Base-by-base conservation (phyloP, 352 stramenopile genomes). In the Globisporangium nagaii region DNA sequence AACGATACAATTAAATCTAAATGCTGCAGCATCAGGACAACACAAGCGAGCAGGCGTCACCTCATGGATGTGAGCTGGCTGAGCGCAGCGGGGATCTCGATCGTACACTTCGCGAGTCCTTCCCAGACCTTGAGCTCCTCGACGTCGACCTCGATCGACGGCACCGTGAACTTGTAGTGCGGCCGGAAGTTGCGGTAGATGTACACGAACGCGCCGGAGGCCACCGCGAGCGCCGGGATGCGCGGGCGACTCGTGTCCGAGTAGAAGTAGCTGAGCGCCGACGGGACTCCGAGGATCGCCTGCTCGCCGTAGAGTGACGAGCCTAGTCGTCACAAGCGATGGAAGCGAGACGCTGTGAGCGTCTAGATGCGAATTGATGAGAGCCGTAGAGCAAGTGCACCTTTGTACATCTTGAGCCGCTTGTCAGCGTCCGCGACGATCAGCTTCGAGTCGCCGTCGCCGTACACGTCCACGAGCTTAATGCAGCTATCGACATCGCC, bases 141-240 rank as follows among this genome's bases (percentile, higher is more conserved):
- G 7, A 59, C 56, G 42, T 86, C 71, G 30, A 94, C 79, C 6
- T 93, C 80, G n/a, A 94, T 59, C 2, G 80, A 53, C 2, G 88
- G 87, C 4, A 92, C 67, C 9, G 82, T 92, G 58, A 96, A 96
- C 58, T 96, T 97, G 70, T 93, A 96, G 59, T 96, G 90, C 3
- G 87, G 87, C 3, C 85, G 75, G 57, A 96, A 89, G 63, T 96
- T 95, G 50, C 86, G 84, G 59, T 96, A 97, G 41, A 96, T 96
- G 73, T 94, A 97, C 41, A 96, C 84, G 60, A 79, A 91, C 19
- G 86, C 79, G 7, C 84, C 84, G 0, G 85, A 89, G 6, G 86
- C 86, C 12, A 97, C 86, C 10, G 88, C 88, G 30, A 97, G 80
- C 2, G 83, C 80, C 28, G 88, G 87, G 19, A 91, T 84, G 11